Evolutionary conservation across 371 early-diverging fungal species (phyloP).

Genomic region (Actinomucor elegans): DNA sequence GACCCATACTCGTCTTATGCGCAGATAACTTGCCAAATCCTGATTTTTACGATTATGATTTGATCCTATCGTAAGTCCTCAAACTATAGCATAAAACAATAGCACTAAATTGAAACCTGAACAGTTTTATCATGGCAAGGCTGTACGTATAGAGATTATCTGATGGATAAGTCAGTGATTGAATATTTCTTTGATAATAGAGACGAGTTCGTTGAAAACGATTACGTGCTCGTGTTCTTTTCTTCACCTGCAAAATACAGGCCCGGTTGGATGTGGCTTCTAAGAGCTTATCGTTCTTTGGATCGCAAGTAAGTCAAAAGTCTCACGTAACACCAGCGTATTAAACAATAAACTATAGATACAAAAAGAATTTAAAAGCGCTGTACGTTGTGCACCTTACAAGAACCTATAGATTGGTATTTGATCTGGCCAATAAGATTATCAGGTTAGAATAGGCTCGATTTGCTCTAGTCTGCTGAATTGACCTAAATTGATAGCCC

Average conservation of each 20-base stretch:
- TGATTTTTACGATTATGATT: constrained; percentile 72
- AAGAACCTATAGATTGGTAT: constrained; percentile 36
- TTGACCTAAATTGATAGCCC: constrained; percentile 59
- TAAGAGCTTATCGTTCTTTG: constrained; percentile 79
- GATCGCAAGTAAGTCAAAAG: constrained; percentile 61
- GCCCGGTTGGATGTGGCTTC: constrained; percentile 85
- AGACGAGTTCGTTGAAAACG: constrained; percentile 81
- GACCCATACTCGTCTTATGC: constrained; percentile 80
- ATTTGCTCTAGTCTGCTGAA: too few species aligned
- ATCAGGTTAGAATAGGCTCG: constrained; percentile 37
- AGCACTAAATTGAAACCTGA: too few species aligned
- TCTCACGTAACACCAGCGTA: not conserved
- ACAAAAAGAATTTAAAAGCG: constrained; percentile 90
- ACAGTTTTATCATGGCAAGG: constrained; percentile 39
- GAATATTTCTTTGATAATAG: constrained; percentile 14
- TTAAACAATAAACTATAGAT: constrained; percentile 47
- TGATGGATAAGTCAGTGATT: not conserved
- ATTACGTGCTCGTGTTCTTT: constrained; percentile 85
- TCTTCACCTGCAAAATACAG: constrained; percentile 77
- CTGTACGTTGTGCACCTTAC: constrained; percentile 85
- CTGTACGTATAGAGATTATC: constrained; percentile 32
- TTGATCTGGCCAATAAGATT: constrained; percentile 47
- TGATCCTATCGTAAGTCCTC: constrained; percentile 71
- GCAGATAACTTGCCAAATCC: constrained; percentile 84
- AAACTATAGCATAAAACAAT: too few species aligned